Evolutionary conservation across 1,284 basidiomycete genomes (phyloP), one percentile per base, ranked within the genome.

Genomic region (Ustilago xerochloae): DNA sequence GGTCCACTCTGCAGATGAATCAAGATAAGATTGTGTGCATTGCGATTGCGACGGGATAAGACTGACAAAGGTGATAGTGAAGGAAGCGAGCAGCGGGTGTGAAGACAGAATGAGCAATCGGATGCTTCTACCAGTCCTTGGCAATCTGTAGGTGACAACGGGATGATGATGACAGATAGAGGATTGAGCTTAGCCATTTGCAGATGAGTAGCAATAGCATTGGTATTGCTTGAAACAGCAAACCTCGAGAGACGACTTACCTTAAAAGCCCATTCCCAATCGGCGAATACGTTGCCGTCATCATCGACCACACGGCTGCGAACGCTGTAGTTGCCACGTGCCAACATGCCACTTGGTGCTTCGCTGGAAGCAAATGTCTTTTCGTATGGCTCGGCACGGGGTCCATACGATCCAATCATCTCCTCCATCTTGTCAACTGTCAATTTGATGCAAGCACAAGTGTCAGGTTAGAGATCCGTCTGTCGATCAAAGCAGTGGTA

Each of bases 371-470:
- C 84, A 67, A 86, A 85, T 9, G 78, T 73, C 78, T 88, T 88
- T 53, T 78, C 75, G 65, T 84, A 84, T 4, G 83, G 77, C 65
- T 83, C 79, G 24, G 59, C 50, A 30, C 79, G 75, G 1, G 84
- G 81, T 6, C 91, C 90, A 84, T 92, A 95, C 2, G 92, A 93
- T 28, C 93, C 93, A 33, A 94, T 88, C 93, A 95, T 95, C 81
- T 92, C 89, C 79, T 94, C 93, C 81, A 93, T 84, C 85, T 91
- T 93, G 84, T 93, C 93, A 76, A 94, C 93, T 93, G 79, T 39
- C 12, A 35, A 35, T 35, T 16, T 9, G 33, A 35, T 35, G 9
- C 33, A 26, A 4, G 7, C 20, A 24, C n/a, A 10, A 20, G 29
- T 22, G 13, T 33, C 16, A 15, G 26, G 26, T 53, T 15, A 39